These are phyloP conservation scores for Candida alai DNA, from an alignment of 805 yeast genomes.

Conservation along the genomic window DNA sequence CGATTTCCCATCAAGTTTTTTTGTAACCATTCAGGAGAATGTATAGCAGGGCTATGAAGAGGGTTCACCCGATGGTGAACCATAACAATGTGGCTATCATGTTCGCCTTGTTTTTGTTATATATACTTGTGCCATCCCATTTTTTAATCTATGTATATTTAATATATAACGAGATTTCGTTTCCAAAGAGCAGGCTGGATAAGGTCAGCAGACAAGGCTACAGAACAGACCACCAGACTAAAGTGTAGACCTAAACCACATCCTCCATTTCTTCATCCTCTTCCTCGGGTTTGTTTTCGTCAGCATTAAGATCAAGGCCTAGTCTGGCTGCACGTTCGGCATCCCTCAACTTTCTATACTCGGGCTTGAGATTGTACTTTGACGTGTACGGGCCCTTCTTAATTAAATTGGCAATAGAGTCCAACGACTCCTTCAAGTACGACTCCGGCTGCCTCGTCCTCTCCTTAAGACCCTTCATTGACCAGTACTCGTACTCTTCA, in stretches of 20 bases:
- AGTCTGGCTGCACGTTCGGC: slow-evolving; percentile 68
- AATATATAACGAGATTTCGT: slow-evolving; percentile 9
- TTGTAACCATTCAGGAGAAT: too few relatives aligned
- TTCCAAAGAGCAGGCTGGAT: too few relatives aligned
- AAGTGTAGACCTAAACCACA: slow-evolving; percentile 35
- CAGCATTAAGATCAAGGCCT: slow-evolving; percentile 42
- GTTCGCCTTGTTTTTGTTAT: slow-evolving; percentile 2
- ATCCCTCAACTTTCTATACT: slow-evolving; percentile 76
- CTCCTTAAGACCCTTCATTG: slow-evolving; percentile 88
- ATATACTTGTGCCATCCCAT: slow-evolving; percentile 3
- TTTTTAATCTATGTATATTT: slow-evolving; percentile 11
- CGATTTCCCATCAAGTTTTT: background rate
- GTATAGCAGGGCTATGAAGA: too few relatives aligned
- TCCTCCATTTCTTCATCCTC: slow-evolving; percentile 78
- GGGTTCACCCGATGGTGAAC: too few relatives aligned
- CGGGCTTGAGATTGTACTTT: slow-evolving; percentile 85
- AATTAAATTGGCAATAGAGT: slow-evolving; percentile 81
- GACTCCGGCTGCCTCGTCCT: slow-evolving; percentile 94
- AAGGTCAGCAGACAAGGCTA: too few relatives aligned
- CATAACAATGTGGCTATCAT: too few relatives aligned
- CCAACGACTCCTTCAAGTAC: slow-evolving; percentile 85
- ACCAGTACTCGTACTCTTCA: slow-evolving; percentile 96
- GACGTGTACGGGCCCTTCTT: slow-evolving; percentile 96
- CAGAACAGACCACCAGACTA: too few relatives aligned
- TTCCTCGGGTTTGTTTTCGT: slow-evolving; percentile 56